phyloP scores from a whole-genome alignment of 768 basidiomycete genomes.

The Lyophyllum decastes region DNA sequence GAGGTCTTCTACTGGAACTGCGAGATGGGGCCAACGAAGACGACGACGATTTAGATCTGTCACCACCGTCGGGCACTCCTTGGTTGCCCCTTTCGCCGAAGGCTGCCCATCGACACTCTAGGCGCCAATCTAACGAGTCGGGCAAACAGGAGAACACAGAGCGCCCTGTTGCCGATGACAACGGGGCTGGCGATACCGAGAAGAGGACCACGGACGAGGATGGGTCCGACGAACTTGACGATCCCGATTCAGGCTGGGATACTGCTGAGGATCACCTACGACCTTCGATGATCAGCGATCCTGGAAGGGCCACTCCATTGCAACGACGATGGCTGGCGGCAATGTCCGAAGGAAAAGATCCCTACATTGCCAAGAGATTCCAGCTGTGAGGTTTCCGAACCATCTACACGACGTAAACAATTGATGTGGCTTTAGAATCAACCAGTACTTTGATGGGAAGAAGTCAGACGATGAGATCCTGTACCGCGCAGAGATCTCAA shows the following conservation, averaged over 20 bases:
- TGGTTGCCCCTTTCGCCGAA: slow-evolving; percentile 62
- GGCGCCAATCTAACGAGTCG: slow-evolving; percentile 51
- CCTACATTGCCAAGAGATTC: slow-evolving; percentile 69
- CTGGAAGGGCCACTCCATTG: slow-evolving; percentile 75
- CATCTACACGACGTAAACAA: not conserved
- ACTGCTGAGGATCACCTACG: slow-evolving; percentile 46
- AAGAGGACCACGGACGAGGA: slow-evolving; percentile 45
- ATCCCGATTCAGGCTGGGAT: slow-evolving; percentile 46
- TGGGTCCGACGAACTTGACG: slow-evolving; percentile 42
- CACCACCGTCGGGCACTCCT: slow-evolving; percentile 27
- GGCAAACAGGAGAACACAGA: slow-evolving; percentile 40
- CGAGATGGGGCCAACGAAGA: slow-evolving; percentile 22
- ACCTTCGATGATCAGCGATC: slow-evolving; percentile 78
- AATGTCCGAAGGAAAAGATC: slow-evolving; percentile 86
- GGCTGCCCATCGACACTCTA: slow-evolving; percentile 45
- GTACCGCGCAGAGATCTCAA: slow-evolving; percentile 82
- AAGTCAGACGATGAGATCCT: slow-evolving; percentile 92
- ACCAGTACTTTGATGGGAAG: slow-evolving; percentile 93
- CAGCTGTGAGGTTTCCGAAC: slow-evolving; percentile 56
- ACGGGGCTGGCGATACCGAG: slow-evolving; percentile 31
- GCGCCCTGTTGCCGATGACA: slow-evolving; percentile 33
- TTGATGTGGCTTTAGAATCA: slow-evolving; percentile 56
- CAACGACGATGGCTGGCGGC: slow-evolving; percentile 85
- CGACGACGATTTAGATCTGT: slow-evolving; percentile 16
- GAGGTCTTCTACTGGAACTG: slow-evolving; percentile 21